A percentile compares a stretch with the other conserved stretches of the same genome.
These are phyloP conservation scores for Zalaria sp. DNA, from an alignment of 2,329 filamentous ascomycete species.

Conservation along the genomic window DNA sequence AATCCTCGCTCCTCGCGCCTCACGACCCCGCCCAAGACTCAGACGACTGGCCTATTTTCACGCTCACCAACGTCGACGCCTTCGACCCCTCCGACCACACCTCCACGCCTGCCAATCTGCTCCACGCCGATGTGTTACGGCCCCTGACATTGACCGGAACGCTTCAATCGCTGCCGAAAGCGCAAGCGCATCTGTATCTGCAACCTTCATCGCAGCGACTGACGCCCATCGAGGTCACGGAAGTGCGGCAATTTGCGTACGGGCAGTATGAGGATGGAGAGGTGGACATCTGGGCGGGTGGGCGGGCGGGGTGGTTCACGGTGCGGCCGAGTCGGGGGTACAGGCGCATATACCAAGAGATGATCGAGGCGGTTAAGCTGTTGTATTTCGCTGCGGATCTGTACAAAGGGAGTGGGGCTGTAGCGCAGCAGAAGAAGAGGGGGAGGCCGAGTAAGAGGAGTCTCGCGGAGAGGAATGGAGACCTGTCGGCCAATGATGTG, in stretches of 20 bases:
- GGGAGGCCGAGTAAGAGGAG: neutral
- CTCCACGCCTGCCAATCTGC: constrained; percentile 39
- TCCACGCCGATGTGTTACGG: constrained; percentile 44
- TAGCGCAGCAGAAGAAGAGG: constrained; percentile 1
- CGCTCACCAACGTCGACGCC: constrained; percentile 47
- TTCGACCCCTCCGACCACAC: constrained; percentile 35
- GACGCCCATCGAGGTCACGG: constrained; percentile 38
- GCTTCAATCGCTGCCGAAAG: constrained; percentile 36
- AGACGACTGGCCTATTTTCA: constrained; percentile 46
- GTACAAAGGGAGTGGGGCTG: constrained; percentile 25
- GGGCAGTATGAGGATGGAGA: constrained; percentile 40
- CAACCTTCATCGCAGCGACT: constrained; percentile 3
- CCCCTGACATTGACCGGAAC: constrained; percentile 49
- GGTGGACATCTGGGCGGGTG: constrained; percentile 51
- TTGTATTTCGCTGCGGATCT: constrained; percentile 49
- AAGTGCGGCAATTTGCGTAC: constrained; percentile 33
- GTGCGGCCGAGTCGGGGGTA: constrained; percentile 47
- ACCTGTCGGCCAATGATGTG: too few species aligned
- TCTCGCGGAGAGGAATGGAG: neutral
- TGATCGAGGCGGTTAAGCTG: constrained; percentile 48
- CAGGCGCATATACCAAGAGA: constrained; percentile 39
- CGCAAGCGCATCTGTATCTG: constrained; percentile 17
- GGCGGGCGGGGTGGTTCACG: constrained; percentile 54
- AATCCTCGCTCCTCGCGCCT: constrained; percentile 25
- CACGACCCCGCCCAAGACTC: constrained; percentile 25